Conservation (phyloP, 768 basidiomycete species). For the Nidularia pulvinata region DNA sequence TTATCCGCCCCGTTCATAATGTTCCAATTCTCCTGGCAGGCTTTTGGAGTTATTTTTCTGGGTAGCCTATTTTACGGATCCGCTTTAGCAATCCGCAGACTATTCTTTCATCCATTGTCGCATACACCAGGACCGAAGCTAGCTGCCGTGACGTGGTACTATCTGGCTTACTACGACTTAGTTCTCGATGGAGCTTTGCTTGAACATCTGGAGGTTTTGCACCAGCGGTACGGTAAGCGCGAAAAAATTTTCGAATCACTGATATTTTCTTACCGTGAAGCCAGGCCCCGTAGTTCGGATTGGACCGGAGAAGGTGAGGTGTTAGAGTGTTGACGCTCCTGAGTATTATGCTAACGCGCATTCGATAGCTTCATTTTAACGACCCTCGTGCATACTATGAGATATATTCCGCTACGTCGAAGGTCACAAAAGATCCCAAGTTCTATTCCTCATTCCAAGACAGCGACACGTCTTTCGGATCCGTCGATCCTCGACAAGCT, state of each 20-base stretch:
- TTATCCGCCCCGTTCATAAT: too few relatives aligned
- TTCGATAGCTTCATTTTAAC: constrained; percentile 32
- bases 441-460: constrained; percentile 22
- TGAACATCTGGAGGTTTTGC: constrained; percentile 20
- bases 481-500: constrained; percentile 15
- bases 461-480: constrained; percentile 21
- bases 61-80: too few relatives aligned
- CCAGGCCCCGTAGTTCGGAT: constrained; percentile 23
- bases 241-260: too few relatives aligned
- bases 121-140: constrained; percentile 20
- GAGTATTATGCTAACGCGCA: background rate
- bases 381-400: constrained; percentile 26
- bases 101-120: too few relatives aligned
- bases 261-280: too few relatives aligned
- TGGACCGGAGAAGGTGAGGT: constrained; percentile 29
- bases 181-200: constrained; percentile 18
- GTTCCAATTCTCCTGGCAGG: too few relatives aligned
- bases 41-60: too few relatives aligned
- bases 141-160: constrained; percentile 19
- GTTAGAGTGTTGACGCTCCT: too few relatives aligned
- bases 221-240: constrained; percentile 14
- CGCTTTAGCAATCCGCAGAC: too few relatives aligned
- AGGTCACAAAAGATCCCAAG: constrained; percentile 20
- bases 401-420: constrained; percentile 22
- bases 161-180: constrained; percentile 23